A percentile compares a stretch with the other conserved stretches of the same genome.
Conservation (phyloP, 257 asterid genomes). For the Asclepias syriaca region DNA sequence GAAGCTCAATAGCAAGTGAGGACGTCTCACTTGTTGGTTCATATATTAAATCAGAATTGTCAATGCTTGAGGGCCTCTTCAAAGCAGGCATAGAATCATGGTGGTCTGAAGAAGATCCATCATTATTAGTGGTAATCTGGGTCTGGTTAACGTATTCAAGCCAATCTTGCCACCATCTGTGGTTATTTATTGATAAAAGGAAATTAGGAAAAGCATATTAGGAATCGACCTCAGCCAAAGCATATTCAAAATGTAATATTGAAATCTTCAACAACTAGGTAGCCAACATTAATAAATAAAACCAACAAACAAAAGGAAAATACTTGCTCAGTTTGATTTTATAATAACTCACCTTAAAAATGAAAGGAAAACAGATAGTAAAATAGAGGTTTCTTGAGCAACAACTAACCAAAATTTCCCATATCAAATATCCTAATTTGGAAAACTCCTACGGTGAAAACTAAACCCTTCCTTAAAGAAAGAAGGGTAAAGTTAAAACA, state of each 20-base stretch:
- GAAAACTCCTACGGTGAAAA: neutral
- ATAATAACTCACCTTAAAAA: neutral
- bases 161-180: slow-evolving; percentile 99
- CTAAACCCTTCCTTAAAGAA: neutral
- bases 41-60: slow-evolving; percentile 77
- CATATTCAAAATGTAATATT: neutral
- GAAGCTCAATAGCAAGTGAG: slow-evolving; percentile 64
- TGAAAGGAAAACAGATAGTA: neutral
- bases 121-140: slow-evolving; percentile 40
- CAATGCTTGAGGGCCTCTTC: slow-evolving; percentile 72
- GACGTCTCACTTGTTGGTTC: slow-evolving; percentile 57
- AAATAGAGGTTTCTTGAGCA: neutral
- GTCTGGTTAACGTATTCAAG: slow-evolving; percentile 81
- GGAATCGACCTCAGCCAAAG: neutral
- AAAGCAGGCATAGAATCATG: slow-evolving; percentile 40
- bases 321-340: neutral
- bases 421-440: neutral
- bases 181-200: slow-evolving; percentile 16
- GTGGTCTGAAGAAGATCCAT: slow-evolving; percentile 65
- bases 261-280: neutral
- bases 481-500: neutral
- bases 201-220: neutral
- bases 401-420: neutral
- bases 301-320: neutral
- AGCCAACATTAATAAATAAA: neutral